Evolutionary conservation across 176 grass and related monocot species (phyloP).

Genomic region (Oryza brachyantha): DNA sequence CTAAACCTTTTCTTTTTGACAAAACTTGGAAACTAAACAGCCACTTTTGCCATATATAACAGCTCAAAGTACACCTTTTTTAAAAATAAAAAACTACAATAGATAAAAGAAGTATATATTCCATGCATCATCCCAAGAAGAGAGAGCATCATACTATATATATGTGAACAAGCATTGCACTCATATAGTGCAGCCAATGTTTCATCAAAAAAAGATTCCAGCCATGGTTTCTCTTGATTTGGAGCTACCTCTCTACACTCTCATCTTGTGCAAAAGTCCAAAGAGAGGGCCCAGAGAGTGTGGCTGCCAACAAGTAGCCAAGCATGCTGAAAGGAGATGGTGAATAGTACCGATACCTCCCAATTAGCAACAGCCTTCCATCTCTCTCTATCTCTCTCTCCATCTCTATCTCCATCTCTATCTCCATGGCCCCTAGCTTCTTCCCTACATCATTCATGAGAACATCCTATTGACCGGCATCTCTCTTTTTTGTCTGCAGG

Average conservation of each 20-base stretch:
- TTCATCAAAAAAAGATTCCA: constrained; percentile 38
- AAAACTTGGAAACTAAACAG: constrained; percentile 1
- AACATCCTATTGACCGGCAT: constrained; percentile 89
- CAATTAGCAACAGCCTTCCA: constrained; percentile 66
- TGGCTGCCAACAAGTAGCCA: constrained; percentile 44
- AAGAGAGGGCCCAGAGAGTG: constrained; percentile 36
- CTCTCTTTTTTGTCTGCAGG: constrained; percentile 74
- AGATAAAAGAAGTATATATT: background rate
- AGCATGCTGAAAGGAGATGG: constrained; percentile 58
- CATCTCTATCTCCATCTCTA: background rate
- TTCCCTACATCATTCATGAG: constrained; percentile 69
- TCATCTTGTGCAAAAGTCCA: constrained; percentile 45
- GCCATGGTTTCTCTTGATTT: constrained; percentile 31
- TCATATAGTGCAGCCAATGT: constrained; percentile 11
- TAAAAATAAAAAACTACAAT: too few species aligned
- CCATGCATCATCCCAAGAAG: background rate
- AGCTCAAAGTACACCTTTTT: constrained; percentile 2
- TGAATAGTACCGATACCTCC: constrained; percentile 61
- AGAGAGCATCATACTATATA: constrained; percentile 33
- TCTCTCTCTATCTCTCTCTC: constrained; percentile 8
- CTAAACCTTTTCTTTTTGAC: constrained; percentile 9
- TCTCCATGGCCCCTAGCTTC: constrained; percentile 13
- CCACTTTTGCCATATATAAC: constrained; percentile 14
- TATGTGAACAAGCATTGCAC: background rate
- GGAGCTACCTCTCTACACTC: constrained; percentile 29